A percentile compares a stretch with the other conserved stretches of the same genome.
Conservation (phyloP, 495 filamentous ascomycete species). For the Aeminium ludgeri region DNA sequence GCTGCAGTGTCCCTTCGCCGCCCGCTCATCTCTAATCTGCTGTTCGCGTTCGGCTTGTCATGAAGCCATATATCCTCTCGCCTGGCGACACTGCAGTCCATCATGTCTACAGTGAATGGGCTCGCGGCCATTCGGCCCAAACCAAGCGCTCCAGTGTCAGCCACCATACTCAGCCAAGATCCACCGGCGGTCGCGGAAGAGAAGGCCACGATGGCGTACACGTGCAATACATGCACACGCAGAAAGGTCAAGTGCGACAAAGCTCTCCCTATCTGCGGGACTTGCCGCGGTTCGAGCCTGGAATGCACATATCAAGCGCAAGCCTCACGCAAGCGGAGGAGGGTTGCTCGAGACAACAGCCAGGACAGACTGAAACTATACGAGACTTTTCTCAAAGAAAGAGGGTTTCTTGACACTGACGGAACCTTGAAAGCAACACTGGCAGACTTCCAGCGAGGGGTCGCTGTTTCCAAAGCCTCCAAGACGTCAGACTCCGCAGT, state of each 20-base stretch:
- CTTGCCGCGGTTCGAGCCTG: conserved; percentile 8
- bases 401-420: conserved; percentile 3
- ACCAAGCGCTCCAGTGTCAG: too few relatives aligned
- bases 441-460: background rate
- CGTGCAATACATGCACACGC: conserved; percentile 12
- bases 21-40: too few relatives aligned
- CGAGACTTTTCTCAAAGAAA: conserved; percentile 10
- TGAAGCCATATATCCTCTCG: too few relatives aligned
- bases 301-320: conserved; percentile 14
- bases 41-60: too few relatives aligned
- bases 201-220: conserved; percentile 8
- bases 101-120: too few relatives aligned
- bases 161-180: too few relatives aligned
- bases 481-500: too few relatives aligned
- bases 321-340: background rate
- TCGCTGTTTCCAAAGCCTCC: background rate
- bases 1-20: too few relatives aligned
- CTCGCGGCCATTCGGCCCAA: too few relatives aligned
- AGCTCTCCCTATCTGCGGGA: conserved; percentile 9
- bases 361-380: conserved; percentile 11
- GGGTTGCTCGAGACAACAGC: conserved; percentile 7
- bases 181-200: too few relatives aligned
- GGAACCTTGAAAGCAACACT: background rate
- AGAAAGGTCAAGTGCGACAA: conserved; percentile 18
- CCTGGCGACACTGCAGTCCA: too few relatives aligned